Evolutionary conservation across 73 alveolate species (phyloP), one percentile per base, ranked within the genome.

Genomic region (Paramecium primaurelia): DNA sequence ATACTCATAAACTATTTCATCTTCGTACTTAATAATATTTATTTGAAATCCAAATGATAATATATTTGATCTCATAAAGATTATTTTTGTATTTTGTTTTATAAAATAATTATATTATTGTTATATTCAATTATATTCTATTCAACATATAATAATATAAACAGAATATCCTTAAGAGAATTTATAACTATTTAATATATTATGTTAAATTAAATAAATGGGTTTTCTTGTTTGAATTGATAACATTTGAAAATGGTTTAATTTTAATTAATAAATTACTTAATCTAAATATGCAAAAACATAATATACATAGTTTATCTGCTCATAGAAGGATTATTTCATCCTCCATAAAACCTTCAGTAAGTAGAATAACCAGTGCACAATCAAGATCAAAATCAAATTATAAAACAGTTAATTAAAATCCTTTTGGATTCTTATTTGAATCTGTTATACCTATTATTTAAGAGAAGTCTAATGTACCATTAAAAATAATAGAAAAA

Each of bases 271-370:
- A 14, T 49, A 16, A 16, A 49, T 16, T 49, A 49, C 32, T 54
- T 54, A 0, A 54, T 54, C 30, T 16, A 54, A 18, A 34, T 20
- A 54, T 54, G 69, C 36, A 54, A 18, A 54, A 54, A 54, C 69
- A 54, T 54, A 54, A 54, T 18, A 54, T 54, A 25, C 69, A 54
- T 22, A 64, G 84, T 64, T 2, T 64, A 12, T 64, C 84, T 64
- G 84, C 84, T 64, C 84, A 64, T 12, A 64, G 84, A 34, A 64
- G 84, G 30, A 32, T 64, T 25, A 64, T 64, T 64, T 64, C 84
- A 64, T 32, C 84, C 9, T 32, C 47, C 28, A 64, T 64, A 32
- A 64, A 64, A 64, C 84, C 84, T 64, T 64, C 84, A 64, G 12
- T 28, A 28, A 64, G 84, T 28, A 64, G 84, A 64, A 64, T 64